Base-by-base conservation (phyloP, 805 yeast genomes). In the Hanseniaspora singularis region DNA sequence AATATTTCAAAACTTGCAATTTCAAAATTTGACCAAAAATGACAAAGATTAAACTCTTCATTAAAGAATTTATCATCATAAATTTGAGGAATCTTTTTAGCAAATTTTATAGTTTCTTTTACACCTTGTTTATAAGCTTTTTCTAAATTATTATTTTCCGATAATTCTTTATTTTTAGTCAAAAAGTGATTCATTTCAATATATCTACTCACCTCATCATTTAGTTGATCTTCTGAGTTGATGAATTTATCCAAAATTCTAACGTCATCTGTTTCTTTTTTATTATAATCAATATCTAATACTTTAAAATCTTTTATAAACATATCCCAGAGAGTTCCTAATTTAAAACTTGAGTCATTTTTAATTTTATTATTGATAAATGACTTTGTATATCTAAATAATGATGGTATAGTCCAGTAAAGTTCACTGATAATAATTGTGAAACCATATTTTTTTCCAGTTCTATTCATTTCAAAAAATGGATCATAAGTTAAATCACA, bases 401-500 rank as follows among this genome's bases (percentile, higher is more conserved):
- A 65, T 47, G 78, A 79, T 0, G 96, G 95, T 1, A 85, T 78
- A 0, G 96, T 87, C 59, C 81, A 81, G 41, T 75, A 72, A 47
- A 87, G 66, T 61, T 92, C 98, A 49, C 75, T 71, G 44, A 88
- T 75, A 48, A 84, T 67, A 18, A 89, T 77, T 6, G 85, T 85
- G 61, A 84, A 92, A 0, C 95, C 97, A 58, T 88, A 88, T 54
- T 72, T 74, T 62, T 88, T 88, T 38, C 75, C 73, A 50, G 59
- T 57, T 40, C 66, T 68, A 42, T 73, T 73, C 96, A 89, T 86
- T 55, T 81, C 85, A 14, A 71, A 54, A 57, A 89, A 92, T 12
- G 96, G 95, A 63, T 89, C 97, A 63, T 88, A 86, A 0, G 95
- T 81, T 46, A 87, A 63, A 61, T 89, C 96, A 64, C 98, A 89